Conservation (phyloP, 2,329 filamentous ascomycete genomes). For the Colletotrichum somersetense region DNA sequence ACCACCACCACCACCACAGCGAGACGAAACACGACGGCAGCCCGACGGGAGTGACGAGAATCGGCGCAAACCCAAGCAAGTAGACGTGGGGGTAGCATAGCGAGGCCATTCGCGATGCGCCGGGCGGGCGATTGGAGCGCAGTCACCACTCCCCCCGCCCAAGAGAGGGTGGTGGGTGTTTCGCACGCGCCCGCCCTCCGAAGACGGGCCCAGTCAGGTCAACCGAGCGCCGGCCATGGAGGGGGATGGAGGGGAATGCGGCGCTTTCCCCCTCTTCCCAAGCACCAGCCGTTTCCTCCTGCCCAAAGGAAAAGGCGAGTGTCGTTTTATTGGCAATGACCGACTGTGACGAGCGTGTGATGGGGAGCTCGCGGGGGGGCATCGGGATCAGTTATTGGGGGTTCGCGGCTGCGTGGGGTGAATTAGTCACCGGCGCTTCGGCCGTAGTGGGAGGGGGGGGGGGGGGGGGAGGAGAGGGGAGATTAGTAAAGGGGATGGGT, state of each 20-base stretch:
- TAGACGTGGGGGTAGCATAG: neutral
- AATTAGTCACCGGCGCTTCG: conserved; percentile 12
- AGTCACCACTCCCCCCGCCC: neutral
- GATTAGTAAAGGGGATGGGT: neutral
- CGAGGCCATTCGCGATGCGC: conserved; percentile 27
- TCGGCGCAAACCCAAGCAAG: neutral
- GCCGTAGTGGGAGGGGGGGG: conserved; percentile 1
- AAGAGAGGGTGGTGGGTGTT: neutral
- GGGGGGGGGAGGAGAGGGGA: neutral
- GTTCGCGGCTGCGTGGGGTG: neutral
- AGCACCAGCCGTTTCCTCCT: neutral
- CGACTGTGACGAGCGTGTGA: conserved; percentile 22
- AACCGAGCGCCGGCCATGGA: conserved; percentile 31
- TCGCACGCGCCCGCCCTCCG: conserved; percentile 22
- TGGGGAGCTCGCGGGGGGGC: conserved; percentile 1
- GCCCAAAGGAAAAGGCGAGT: neutral
- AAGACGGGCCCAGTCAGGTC: conserved; percentile 14
- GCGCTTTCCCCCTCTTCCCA: neutral
- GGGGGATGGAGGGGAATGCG: neutral
- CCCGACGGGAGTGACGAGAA: neutral
- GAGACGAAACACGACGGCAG: neutral
- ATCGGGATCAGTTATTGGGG: neutral
- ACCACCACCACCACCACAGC: neutral
- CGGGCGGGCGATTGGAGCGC: conserved; percentile 38
- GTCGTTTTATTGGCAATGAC: neutral